Evolutionary conservation across 257 asterid species (phyloP), one percentile per base, ranked within the genome.

Genomic region (Voacanga thouarsii): DNA sequence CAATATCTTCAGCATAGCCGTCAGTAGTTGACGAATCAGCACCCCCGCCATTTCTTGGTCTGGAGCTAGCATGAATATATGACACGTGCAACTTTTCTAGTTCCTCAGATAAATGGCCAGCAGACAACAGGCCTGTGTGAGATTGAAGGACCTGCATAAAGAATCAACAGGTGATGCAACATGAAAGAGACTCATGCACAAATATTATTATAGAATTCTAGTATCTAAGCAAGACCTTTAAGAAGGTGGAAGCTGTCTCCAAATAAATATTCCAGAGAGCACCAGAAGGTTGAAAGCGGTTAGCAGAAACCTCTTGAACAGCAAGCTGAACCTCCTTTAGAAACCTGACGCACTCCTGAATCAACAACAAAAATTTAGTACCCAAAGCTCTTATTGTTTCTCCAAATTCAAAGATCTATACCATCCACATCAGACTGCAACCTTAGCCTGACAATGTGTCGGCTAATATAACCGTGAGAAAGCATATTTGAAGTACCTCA

Each of bases 321-420:
- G 88, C 90, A 77, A 84, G 65, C 82, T 85, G 95, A 78, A 86
- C 88, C 82, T 90, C 98, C 90, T 89, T 96, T 9, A 96, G 79
- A 86, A 93, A 94, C 85, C 80, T 89, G 77, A 96, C 80, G 86
- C 98, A 96, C 85, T 91, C 99, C 99, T 96, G 90, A 73, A 82
- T 82, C 75, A 83, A 41, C 81, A 84, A 65, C 41, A 79, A 30
- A 72, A 80, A 63, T 55, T 55, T 57, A 47, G 45, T 70, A 73
- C 30, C 51, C 53, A 77, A 64, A 21, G 56, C 53, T 72, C 79
- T 24, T 44, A 66, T 16, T 21, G 33, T 24, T 64, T 44, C 12
- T 66, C 57, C 7, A 64, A 49, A n/a, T 47, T 56, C 37, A 16
- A 33, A 72, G 51, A 68, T 37, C 39, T 67, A 39, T 16, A 8